phyloP scores from a whole-genome alignment of 202 grass and related monocot species.

The Dendrocalamus latiflorus region DNA sequence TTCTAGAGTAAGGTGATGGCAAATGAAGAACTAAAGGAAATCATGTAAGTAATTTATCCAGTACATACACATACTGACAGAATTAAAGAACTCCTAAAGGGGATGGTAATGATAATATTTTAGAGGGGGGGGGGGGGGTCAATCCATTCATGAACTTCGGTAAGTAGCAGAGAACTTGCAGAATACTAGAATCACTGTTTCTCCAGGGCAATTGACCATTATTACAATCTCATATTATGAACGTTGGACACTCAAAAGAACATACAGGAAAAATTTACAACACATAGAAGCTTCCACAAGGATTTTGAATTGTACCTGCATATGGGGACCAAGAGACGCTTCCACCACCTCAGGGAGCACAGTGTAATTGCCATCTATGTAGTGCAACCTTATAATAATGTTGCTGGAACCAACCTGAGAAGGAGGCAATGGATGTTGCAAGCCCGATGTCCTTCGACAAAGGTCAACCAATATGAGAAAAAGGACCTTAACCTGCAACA shows the following conservation, averaged over 20 bases:
- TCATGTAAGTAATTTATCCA: neutral
- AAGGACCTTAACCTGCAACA: slow-evolving; percentile 83
- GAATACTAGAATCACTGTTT: slow-evolving; percentile 1
- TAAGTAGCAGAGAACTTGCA: neutral
- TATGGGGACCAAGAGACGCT: slow-evolving; percentile 94
- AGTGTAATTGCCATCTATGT: slow-evolving; percentile 97
- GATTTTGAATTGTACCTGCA: slow-evolving; percentile 71
- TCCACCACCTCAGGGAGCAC: slow-evolving; percentile 97
- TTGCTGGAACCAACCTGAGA: slow-evolving; percentile 94
- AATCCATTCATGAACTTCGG: neutral
- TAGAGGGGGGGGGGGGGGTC: too few relatives aligned
- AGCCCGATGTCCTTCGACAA: slow-evolving; percentile 78
- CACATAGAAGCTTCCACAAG: neutral
- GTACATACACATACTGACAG: neutral
- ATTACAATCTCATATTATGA: neutral
- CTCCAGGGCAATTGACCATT: neutral
- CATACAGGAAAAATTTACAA: neutral
- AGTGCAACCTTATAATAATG: slow-evolving; percentile 96
- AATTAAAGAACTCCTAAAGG: neutral
- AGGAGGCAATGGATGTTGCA: slow-evolving; percentile 78
- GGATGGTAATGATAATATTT: neutral
- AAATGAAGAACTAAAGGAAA: neutral
- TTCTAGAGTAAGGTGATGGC: neutral
- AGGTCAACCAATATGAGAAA: slow-evolving; percentile 97
- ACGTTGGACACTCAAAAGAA: neutral